phyloP scores from a whole-genome alignment of 805 yeast species.

The Metschnikowia sp. region DNA sequence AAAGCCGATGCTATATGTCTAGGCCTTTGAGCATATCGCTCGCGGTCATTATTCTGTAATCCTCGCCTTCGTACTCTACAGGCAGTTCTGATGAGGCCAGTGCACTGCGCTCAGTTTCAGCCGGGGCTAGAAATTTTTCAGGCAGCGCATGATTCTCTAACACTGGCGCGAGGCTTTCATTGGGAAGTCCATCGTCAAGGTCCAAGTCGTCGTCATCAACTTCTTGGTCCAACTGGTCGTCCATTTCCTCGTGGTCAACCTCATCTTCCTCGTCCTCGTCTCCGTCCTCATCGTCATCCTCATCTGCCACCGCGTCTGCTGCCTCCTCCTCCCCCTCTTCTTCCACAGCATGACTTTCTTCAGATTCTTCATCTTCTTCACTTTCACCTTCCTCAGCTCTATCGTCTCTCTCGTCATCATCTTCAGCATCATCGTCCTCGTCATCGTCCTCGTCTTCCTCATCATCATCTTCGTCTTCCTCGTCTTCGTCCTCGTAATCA shows the following conservation, averaged over 20 bases:
- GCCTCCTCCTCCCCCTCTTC: conserved; percentile 2
- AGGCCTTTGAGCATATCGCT: conserved; percentile 14
- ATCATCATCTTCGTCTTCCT: conserved; percentile 9
- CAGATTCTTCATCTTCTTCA: conserved; percentile 4
- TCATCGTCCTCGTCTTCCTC: conserved; percentile 10
- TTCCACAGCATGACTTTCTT: conserved; percentile 2
- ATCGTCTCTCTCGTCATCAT: conserved; percentile 3
- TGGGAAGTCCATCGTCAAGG: conserved; percentile 12
- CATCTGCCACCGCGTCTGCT: conserved; percentile 6
- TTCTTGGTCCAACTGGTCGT: conserved; percentile 1
- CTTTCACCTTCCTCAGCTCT: background rate
- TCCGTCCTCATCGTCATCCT: background rate
- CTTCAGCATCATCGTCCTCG: conserved; percentile 6
- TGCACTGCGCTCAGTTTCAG: too few relatives aligned
- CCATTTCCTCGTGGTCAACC: background rate
- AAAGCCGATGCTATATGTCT: conserved; percentile 1
- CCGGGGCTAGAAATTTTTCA: background rate
- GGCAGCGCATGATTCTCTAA: background rate
- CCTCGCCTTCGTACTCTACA: conserved; percentile 4
- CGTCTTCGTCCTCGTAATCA: conserved; percentile 10
- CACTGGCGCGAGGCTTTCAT: background rate
- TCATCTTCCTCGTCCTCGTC: background rate
- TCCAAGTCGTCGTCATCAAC: conserved; percentile 11
- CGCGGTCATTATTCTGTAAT: conserved; percentile 11
- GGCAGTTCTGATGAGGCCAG: background rate